phyloP scores from a whole-genome alignment of 768 basidiomycete species.

The Tylopilus sp. region DNA sequence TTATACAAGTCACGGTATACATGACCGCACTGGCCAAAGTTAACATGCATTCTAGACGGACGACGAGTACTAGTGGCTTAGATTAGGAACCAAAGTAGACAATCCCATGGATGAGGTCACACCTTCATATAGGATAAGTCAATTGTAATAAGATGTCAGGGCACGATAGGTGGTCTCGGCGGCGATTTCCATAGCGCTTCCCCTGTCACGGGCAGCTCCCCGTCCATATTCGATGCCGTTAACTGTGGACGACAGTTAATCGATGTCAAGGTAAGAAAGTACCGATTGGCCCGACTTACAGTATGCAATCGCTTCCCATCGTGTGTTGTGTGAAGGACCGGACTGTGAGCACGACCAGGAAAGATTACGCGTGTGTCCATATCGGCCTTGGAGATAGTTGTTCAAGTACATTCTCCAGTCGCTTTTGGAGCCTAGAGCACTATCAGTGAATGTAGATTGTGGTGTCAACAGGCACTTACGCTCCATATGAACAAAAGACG shows the following conservation, averaged over 20 bases:
- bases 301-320: constrained; percentile 25
- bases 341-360: constrained; percentile 20
- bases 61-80: background rate
- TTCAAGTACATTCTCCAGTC: constrained; percentile 31
- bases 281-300: constrained; percentile 12
- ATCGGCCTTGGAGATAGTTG: constrained; percentile 31
- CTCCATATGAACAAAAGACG: constrained; percentile 10
- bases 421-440: constrained; percentile 14
- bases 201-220: constrained; percentile 25
- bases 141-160: constrained; percentile 20
- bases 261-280: background rate
- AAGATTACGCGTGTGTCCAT: constrained; percentile 27
- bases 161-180: constrained; percentile 27
- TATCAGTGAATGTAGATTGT: constrained; percentile 1
- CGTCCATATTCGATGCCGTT: constrained; percentile 27
- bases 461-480: constrained; percentile 8
- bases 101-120: background rate
- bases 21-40: background rate
- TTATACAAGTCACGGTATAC: constrained; percentile 2
- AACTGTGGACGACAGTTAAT: constrained; percentile 12
- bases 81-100: background rate
- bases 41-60: background rate
- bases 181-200: constrained; percentile 29
- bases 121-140: constrained; percentile 6
- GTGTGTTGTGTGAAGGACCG: constrained; percentile 24